These are phyloP conservation scores for Dryadomyces quercivorus DNA, from an alignment of 2,329 filamentous ascomycete species.

Conservation along the genomic window DNA sequence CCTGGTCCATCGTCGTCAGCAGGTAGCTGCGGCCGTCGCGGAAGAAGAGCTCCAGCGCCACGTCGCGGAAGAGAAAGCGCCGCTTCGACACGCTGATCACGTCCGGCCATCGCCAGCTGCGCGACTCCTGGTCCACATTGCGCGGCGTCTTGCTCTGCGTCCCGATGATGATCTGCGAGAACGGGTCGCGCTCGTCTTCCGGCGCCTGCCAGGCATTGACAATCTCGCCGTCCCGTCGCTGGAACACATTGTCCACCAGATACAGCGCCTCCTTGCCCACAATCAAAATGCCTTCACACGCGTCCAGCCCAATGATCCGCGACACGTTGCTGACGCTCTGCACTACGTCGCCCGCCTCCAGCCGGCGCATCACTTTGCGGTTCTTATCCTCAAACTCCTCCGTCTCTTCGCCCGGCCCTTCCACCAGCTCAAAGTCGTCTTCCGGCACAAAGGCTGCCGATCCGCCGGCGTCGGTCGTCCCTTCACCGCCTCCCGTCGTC, in stretches of 20 bases:
- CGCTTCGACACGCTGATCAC: conserved; percentile 93
- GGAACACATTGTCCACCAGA: conserved; percentile 93
- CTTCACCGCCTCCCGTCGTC: neutral
- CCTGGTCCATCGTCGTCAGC: conserved; percentile 66
- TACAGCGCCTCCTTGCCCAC: conserved; percentile 87
- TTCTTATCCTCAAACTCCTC: conserved; percentile 93
- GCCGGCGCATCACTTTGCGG: conserved; percentile 87
- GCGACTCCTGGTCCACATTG: conserved; percentile 62
- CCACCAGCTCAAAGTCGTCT: conserved; percentile 91
- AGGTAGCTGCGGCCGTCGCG: conserved; percentile 93
- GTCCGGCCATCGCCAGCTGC: conserved; percentile 89
- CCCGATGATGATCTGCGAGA: conserved; percentile 71
- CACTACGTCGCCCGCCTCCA: conserved; percentile 83
- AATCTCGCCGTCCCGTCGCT: conserved; percentile 88
- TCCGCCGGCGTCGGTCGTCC: neutral
- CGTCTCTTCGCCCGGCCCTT: conserved; percentile 76
- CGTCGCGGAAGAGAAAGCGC: conserved; percentile 87
- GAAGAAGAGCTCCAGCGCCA: conserved; percentile 95
- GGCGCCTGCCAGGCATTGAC: conserved; percentile 94
- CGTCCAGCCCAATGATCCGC: conserved; percentile 84
- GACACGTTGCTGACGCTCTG: conserved; percentile 94
- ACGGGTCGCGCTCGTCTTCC: conserved; percentile 82
- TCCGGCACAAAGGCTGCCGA: neutral
- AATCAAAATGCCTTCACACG: conserved; percentile 85
- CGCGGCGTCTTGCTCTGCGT: neutral